Base-by-base conservation (phyloP, 768 basidiomycete species). In the Pleurotus djamor region DNA sequence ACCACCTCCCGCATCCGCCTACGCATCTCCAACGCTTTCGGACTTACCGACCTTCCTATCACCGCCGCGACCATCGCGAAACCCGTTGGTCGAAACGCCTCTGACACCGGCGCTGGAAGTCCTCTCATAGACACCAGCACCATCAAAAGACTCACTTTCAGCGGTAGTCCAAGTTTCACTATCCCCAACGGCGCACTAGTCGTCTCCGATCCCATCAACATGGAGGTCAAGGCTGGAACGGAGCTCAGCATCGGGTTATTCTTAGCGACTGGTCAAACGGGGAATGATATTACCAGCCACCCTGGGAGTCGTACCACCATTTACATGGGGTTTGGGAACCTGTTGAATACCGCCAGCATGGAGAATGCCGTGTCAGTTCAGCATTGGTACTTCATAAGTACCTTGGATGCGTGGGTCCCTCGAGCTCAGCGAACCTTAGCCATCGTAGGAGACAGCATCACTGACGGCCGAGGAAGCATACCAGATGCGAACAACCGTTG, bases 371-470 rank as follows among this genome's bases (percentile, higher is more conserved):
- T 38, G 28, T 70, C 70, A 7, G 62, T 68, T 8, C 63, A 67
- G 52, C 77, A 78, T 62, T 78, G 77, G 75, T 76, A 73, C 69
- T 79, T 77, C 63, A 60, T 79, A 36, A 80, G 77, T 60, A 75
- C 76, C 0, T 71, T 82, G 10, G 78, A 81, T 56, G 74, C 70
- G 0, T 77, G 74, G 70, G 71, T 71, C 0, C 70, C 75, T 4
- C 60, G 60, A 5, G 66, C 63, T 0, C 64, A 67, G 13, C 63
- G 67, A 35, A 67, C 74, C 5, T 70, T 80, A 32, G 74, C 72
- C 34, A 76, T 83, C 58, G 73, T 83, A 34, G 82, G 82, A 4
- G 82, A 83, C 68, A 81, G 79, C 64, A 79, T 82, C 58, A 83
- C 82, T 1, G 82, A 83, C 60, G 82, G 82, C 14, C 75, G 81